Percentiles rank a stretch among this genome's conserved stretches.
These are phyloP conservation scores for Stentor coeruleus DNA, from an alignment of 73 alveolate genomes.

Conservation along the genomic window DNA sequence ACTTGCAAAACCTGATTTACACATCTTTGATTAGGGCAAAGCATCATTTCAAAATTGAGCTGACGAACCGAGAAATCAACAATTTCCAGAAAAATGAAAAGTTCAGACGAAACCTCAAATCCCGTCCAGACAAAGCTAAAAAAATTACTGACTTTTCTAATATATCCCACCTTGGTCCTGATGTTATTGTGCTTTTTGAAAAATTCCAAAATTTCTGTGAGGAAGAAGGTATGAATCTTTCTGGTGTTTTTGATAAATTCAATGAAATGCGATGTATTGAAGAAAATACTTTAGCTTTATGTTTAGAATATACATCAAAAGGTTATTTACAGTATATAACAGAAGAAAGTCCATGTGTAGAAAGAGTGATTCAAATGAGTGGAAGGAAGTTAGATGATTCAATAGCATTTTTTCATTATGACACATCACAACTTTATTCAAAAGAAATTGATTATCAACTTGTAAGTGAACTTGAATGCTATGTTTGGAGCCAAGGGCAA, in stretches of 20 bases:
- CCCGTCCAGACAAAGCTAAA: background rate
- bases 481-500: constrained; percentile 6
- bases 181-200: background rate
- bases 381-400: constrained; percentile 5
- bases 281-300: constrained; percentile 6
- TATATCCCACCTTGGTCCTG: background rate
- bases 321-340: background rate
- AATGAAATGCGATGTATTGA: constrained; percentile 7
- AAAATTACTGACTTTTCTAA: background rate
- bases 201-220: constrained; percentile 5
- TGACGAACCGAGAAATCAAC: constrained; percentile 9
- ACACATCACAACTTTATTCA: background rate
- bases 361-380: constrained; percentile 3
- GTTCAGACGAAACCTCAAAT: background rate
- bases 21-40: constrained; percentile 9
- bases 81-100: constrained; percentile 23
- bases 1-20: constrained; percentile 20
- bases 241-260: constrained; percentile 12
- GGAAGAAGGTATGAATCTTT: constrained; percentile 15
- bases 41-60: constrained; percentile 20
- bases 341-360: background rate
- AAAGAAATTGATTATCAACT: background rate
- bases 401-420: constrained; percentile 21
- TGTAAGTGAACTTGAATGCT: constrained; percentile 1
- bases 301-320: background rate